These are phyloP conservation scores for Trichoderma orchidacearum DNA, from an alignment of 495 filamentous ascomycete genomes.

Conservation along the genomic window DNA sequence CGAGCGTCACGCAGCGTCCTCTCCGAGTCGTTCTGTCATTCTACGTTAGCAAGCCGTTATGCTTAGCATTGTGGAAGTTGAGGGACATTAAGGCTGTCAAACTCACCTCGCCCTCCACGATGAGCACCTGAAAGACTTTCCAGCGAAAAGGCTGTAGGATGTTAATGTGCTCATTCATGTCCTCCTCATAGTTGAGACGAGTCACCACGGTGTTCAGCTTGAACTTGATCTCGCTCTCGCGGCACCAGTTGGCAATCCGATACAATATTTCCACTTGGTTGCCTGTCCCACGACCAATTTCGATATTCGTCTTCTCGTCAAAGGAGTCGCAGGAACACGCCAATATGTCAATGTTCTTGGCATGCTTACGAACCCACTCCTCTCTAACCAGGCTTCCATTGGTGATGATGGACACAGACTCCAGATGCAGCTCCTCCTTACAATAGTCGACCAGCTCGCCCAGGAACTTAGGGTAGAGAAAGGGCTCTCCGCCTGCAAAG, in stretches of 20 bases:
- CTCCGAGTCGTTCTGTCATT: slow-evolving; percentile 31
- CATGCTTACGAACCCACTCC: slow-evolving; percentile 12
- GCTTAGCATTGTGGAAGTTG: neutral
- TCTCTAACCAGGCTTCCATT: slow-evolving; percentile 34
- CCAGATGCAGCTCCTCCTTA: slow-evolving; percentile 32
- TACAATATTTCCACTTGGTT: slow-evolving; percentile 28
- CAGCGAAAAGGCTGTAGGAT: slow-evolving; percentile 35
- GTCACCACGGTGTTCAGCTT: slow-evolving; percentile 44
- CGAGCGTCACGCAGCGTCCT: slow-evolving; percentile 25
- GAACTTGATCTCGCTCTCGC: slow-evolving; percentile 33
- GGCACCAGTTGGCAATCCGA: slow-evolving; percentile 27
- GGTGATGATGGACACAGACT: slow-evolving; percentile 39
- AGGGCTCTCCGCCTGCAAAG: slow-evolving; percentile 44
- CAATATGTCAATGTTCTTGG: slow-evolving; percentile 35
- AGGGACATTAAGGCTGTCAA: neutral
- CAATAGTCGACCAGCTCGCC: slow-evolving; percentile 30
- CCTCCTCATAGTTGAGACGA: slow-evolving; percentile 34
- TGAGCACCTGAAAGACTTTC: slow-evolving; percentile 44
- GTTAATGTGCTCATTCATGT: slow-evolving; percentile 32
- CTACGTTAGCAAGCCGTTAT: slow-evolving; percentile 8
- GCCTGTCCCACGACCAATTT: slow-evolving; percentile 33
- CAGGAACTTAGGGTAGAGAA: slow-evolving; percentile 32
- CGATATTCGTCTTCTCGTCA: slow-evolving; percentile 31
- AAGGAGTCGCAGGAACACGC: slow-evolving; percentile 42
- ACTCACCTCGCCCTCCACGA: slow-evolving; percentile 24